Conservation (phyloP, 176 grass and related monocot genomes). For the Secale cereale region DNA sequence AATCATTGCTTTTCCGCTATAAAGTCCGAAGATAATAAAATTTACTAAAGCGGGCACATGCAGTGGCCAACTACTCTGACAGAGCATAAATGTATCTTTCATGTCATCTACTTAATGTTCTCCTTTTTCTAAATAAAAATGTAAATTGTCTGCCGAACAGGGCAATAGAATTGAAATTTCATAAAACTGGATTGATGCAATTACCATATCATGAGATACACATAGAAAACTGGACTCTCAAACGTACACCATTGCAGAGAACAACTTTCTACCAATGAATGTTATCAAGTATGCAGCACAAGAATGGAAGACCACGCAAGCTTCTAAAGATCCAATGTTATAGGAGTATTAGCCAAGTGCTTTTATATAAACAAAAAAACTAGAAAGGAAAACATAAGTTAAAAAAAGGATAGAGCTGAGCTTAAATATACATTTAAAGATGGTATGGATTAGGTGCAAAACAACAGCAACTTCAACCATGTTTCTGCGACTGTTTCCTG, state of each 20-base stretch:
- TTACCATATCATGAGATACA: not conserved
- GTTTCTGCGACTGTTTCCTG: constrained; percentile 52
- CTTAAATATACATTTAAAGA: constrained; percentile 56
- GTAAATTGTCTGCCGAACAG: not conserved
- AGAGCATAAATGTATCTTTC: not conserved
- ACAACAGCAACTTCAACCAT: constrained; percentile 69
- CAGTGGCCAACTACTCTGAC: not conserved
- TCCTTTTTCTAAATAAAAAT: not conserved
- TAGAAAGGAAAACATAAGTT: not conserved
- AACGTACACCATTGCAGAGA: not conserved
- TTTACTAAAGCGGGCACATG: not conserved
- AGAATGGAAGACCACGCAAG: not conserved
- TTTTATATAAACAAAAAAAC: not conserved
- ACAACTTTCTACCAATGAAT: constrained; percentile 1
- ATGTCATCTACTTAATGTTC: not conserved
- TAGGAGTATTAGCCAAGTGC: not conserved
- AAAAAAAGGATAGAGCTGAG: not conserved
- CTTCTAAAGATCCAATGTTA: not conserved
- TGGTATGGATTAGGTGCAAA: constrained; percentile 42
- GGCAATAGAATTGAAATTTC: not conserved
- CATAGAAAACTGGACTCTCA: not conserved
- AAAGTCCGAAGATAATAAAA: not conserved
- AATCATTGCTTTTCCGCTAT: not conserved
- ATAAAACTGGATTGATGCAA: not conserved
- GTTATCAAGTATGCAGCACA: not conserved